These are phyloP conservation scores for Argentina anserina DNA, from an alignment of 306 rosid species.

Conservation along the genomic window DNA sequence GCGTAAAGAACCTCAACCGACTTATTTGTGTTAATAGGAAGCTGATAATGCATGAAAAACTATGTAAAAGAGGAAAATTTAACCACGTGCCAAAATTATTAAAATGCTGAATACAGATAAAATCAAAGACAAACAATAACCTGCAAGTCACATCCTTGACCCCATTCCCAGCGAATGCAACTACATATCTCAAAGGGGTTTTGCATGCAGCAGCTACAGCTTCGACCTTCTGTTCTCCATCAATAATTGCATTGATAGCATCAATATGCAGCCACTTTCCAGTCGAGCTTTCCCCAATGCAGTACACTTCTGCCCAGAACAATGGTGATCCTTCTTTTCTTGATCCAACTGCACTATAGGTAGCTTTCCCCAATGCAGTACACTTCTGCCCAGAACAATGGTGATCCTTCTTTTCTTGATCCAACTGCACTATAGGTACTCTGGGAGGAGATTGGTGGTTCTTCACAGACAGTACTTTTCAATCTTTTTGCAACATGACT, in stretches of 20 bases:
- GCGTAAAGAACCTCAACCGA: not conserved
- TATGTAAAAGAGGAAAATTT: not conserved
- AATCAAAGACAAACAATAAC: conserved; percentile 38
- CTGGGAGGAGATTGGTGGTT: conserved; percentile 42
- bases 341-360: conserved; percentile 82
- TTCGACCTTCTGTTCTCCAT: conserved; percentile 88
- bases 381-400: conserved; percentile 94
- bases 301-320: conserved; percentile 94
- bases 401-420: conserved; percentile 75
- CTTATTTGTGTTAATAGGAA: not conserved
- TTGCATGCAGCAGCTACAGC: conserved; percentile 81
- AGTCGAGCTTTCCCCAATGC: conserved; percentile 78
- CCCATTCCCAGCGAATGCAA: conserved; percentile 92
- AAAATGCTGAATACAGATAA: conserved; percentile 12
- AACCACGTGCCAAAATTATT: conserved; percentile 11
- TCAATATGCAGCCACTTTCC: conserved; percentile 97
- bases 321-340: conserved; percentile 76
- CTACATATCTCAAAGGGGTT: conserved; percentile 79
- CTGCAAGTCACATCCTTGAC: conserved; percentile 98
- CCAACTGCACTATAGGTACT: conserved; percentile 76
- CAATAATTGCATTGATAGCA: conserved; percentile 72
- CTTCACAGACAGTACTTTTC: conserved; percentile 48
- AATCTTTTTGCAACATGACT: conserved; percentile 43
- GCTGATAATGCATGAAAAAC: not conserved
- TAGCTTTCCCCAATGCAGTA: conserved; percentile 78